Conservation (phyloP, 441 rosid species). For the Syzygium syzygioides region DNA sequence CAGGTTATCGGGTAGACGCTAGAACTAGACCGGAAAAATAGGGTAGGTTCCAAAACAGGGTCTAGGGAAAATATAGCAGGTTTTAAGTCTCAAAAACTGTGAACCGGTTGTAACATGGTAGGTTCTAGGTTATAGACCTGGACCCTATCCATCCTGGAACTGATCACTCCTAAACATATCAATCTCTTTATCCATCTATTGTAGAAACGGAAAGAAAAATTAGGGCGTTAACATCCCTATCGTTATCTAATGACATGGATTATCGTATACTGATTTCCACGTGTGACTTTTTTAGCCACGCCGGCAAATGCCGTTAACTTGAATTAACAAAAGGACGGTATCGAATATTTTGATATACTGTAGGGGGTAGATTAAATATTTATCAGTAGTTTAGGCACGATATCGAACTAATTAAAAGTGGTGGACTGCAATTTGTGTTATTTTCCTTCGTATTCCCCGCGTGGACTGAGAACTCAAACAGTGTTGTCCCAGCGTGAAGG, state of each 20-base stretch:
- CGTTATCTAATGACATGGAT: rapidly evolving
- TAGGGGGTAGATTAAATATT: background rate
- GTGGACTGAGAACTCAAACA: background rate
- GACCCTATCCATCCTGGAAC: too few species aligned
- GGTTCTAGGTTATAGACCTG: too few species aligned
- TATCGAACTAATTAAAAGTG: too few species aligned
- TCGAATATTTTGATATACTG: background rate
- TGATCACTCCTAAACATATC: too few species aligned
- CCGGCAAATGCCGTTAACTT: background rate
- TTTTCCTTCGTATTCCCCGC: background rate
- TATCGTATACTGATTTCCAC: background rate
- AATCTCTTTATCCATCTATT: background rate
- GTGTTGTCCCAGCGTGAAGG: background rate
- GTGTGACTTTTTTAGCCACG: rapidly evolving
- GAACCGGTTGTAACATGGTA: too few species aligned
- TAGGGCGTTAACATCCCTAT: rapidly evolving
- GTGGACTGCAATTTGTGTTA: background rate
- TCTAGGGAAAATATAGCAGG: too few species aligned
- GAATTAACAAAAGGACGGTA: background rate
- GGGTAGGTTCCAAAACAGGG: too few species aligned
- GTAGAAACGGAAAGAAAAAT: background rate
- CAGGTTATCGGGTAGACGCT: too few species aligned
- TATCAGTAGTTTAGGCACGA: too few species aligned
- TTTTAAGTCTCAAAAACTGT: too few species aligned
- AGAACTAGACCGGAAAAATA: too few species aligned